phyloP scores from a whole-genome alignment of 2,329 filamentous ascomycete genomes.

The Talaromyces sp. region DNA sequence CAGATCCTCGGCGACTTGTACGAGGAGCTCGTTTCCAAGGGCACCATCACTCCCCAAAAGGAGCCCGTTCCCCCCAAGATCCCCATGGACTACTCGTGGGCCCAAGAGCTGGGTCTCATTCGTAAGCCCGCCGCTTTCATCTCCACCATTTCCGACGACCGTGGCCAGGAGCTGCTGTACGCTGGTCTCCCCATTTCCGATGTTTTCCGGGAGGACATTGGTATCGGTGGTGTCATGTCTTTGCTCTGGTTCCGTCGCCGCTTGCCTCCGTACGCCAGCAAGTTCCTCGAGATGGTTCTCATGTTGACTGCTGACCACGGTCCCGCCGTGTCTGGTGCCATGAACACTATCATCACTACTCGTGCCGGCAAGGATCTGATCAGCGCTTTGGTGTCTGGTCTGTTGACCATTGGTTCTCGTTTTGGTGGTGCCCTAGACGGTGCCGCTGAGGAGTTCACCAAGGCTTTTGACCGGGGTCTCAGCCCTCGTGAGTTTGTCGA shows the following conservation, averaged over 20 bases:
- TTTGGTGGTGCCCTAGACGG: constrained; percentile 98
- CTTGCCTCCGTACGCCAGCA: constrained; percentile 91
- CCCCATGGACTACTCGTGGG: constrained; percentile 99
- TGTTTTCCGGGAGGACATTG: constrained; percentile 97
- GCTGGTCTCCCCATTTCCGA: constrained; percentile 99
- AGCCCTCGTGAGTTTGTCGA: constrained; percentile 98
- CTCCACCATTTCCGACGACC: constrained; percentile 98
- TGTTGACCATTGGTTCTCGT: constrained; percentile 93
- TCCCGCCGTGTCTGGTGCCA: constrained; percentile 96
- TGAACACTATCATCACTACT: constrained; percentile 99
- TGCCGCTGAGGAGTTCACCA: constrained; percentile 96
- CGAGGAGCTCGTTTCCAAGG: constrained; percentile 76
- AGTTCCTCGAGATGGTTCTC: constrained; percentile 99
- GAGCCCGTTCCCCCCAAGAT: constrained; percentile 98
- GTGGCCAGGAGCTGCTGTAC: constrained; percentile 98
- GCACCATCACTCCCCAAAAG: constrained; percentile 75
- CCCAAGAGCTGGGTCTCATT: constrained; percentile 97
- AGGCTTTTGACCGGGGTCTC: constrained; percentile 95
- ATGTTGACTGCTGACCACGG: constrained; percentile 99
- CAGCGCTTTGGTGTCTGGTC: constrained; percentile 88
- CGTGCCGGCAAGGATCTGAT: constrained; percentile 99
- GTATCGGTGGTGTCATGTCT: constrained; percentile 99
- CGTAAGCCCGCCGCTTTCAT: constrained; percentile 99
- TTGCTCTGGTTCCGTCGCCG: constrained; percentile 99
- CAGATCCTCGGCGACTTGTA: constrained; percentile 71